Evolutionary conservation across 768 basidiomycete genomes (phyloP).

Genomic region (Austroboletus festivus): DNA sequence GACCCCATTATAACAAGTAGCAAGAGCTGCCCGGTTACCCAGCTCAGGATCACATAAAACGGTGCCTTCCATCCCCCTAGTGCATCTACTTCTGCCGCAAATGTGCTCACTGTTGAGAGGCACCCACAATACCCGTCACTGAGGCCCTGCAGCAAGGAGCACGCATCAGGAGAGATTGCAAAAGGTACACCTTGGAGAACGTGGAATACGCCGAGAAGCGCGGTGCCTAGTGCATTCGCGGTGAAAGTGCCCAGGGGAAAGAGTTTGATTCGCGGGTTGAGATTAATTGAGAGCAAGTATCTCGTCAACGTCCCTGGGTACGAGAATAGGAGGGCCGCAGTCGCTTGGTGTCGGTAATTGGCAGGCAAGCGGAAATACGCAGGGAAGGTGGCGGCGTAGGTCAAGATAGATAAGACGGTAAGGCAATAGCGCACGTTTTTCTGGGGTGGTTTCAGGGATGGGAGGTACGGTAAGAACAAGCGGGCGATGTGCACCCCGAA

Average conservation of each 20-base stretch:
- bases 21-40: conserved; percentile 64
- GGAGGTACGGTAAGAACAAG: conserved; percentile 39
- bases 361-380: conserved; percentile 73
- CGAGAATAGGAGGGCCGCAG: conserved; percentile 84
- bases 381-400: conserved; percentile 73
- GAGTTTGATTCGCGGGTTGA: conserved; percentile 62
- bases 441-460: conserved; percentile 40
- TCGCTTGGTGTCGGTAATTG: conserved; percentile 71
- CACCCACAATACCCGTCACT: conserved; percentile 94
- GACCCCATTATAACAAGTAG: conserved; percentile 73
- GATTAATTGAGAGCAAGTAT: conserved; percentile 66
- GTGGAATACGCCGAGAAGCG: conserved; percentile 71
- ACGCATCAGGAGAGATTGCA: conserved; percentile 47
- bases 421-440: conserved; percentile 47
- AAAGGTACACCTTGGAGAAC: conserved; percentile 57
- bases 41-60: conserved; percentile 69
- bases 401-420: conserved; percentile 53
- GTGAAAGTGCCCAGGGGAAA: conserved; percentile 79
- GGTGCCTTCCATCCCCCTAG: conserved; percentile 56
- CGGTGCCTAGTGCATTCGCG: conserved; percentile 77
- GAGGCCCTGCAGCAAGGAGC: conserved; percentile 76
- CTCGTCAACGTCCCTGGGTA: conserved; percentile 87
- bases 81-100: conserved; percentile 72
- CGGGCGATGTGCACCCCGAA: conserved; percentile 69
- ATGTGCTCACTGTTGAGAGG: conserved; percentile 91